Conservation (phyloP, 495 filamentous ascomycete genomes). For the Aspergillus olivimuriae region DNA sequence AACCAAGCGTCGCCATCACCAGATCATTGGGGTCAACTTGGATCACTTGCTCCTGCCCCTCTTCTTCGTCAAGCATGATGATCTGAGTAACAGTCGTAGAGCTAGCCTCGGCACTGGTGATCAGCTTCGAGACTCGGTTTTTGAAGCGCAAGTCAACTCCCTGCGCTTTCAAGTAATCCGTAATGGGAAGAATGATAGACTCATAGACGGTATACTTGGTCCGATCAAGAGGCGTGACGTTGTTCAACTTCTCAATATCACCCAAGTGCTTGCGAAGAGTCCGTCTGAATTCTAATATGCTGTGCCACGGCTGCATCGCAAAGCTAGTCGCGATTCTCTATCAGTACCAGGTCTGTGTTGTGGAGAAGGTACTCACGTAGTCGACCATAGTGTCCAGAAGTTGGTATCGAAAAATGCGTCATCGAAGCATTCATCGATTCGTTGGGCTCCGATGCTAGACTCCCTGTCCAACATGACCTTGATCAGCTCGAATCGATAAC, state of each 20-base stretch:
- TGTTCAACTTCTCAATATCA: slow-evolving; percentile 19
- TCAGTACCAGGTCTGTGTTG: background rate
- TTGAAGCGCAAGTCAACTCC: slow-evolving; percentile 37
- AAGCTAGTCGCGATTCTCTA: slow-evolving; percentile 10
- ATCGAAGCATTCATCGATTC: slow-evolving; percentile 29
- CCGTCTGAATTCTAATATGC: slow-evolving; percentile 25
- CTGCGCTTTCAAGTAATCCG: slow-evolving; percentile 24
- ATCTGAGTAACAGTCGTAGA: slow-evolving; percentile 11
- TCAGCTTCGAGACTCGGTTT: slow-evolving; percentile 13
- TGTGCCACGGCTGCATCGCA: slow-evolving; percentile 33
- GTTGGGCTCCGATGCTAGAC: slow-evolving; percentile 15
- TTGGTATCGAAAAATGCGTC: slow-evolving; percentile 28
- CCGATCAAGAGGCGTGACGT: slow-evolving; percentile 13
- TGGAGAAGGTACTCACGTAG: slow-evolving; percentile 15
- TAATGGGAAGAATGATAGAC: slow-evolving; percentile 31
- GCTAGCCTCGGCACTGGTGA: slow-evolving; percentile 6
- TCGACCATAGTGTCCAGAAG: slow-evolving; percentile 35
- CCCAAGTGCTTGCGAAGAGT: slow-evolving; percentile 16
- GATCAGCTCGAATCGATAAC: slow-evolving; percentile 23
- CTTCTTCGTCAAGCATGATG: slow-evolving; percentile 2
- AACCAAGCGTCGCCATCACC: slow-evolving; percentile 20
- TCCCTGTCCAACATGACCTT: slow-evolving; percentile 23
- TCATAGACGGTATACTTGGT: slow-evolving; percentile 30
- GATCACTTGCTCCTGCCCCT: slow-evolving; percentile 6
- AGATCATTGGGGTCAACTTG: slow-evolving; percentile 15